Base-by-base conservation (phyloP, 1,139 yeast species). In the Suhomyces yuchorum region DNA sequence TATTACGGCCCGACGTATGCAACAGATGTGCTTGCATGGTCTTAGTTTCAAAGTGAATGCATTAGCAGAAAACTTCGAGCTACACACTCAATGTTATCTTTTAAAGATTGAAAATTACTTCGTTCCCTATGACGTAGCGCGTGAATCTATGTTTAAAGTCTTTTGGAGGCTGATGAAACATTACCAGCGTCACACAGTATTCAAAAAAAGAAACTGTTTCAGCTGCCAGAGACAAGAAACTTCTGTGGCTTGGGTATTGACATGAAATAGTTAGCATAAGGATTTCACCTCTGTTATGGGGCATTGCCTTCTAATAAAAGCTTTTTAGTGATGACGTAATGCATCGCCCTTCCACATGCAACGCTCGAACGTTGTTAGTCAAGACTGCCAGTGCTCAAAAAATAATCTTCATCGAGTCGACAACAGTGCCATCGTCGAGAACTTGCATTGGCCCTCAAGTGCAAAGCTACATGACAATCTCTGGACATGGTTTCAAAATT, bases 261-360 rank as follows among this genome's bases (percentile, higher is more conserved):
- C 12, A 9, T 14, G 18, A 30, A 30, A 14, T 30, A 30, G 11
- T 14, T 5, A n/a, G 8, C 17, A 15, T 15, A 14, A 14, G 9
- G 18, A 30, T 14, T 30, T 30, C 11, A 30, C 34, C 18, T 7
- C 17, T 15, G 18, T 3, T 14, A 15, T 30, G 34, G 11, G 18
- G 5, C 34, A 14, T 30, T 30, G 17, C 11, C 34, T 3, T 4
- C 28, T 18, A 30, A n/a, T 39, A 28, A 14, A 32, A n/a, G 26
- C 28, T n/a, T 32, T 33, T 23, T 15, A 26, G 37, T 14, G 43
- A 40, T 40, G 43, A 40, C 43, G 43, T 40, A 40, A 40, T 33
- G 43, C 37, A 12, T 33, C 43, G 43, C 43, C 42, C 35, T 32
- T 22, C 30, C 43, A 14, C 37, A 24, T 39, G 36, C 42, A 30